Evolutionary conservation across 2,329 filamentous ascomycete genomes (phyloP).

Genomic region (Fusarium sublunatum): DNA sequence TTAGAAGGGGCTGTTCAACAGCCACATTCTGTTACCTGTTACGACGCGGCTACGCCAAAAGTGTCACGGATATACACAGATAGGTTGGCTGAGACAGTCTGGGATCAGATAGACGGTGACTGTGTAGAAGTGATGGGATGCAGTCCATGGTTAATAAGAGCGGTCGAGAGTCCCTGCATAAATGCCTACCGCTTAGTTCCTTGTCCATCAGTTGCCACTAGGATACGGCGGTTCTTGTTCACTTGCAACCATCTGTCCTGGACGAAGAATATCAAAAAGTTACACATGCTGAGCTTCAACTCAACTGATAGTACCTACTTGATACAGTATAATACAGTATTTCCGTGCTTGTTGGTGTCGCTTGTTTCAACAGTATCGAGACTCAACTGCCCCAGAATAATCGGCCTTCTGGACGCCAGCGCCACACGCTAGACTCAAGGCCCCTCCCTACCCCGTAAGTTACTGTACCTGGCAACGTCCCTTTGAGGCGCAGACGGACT

Average conservation of each 20-base stretch:
- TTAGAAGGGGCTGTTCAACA: slow-evolving; percentile 21
- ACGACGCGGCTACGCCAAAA: slow-evolving; percentile 24
- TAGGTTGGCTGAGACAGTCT: slow-evolving; percentile 35
- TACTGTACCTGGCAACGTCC: slow-evolving; percentile 36
- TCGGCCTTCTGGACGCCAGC: slow-evolving; percentile 35
- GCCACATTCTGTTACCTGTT: slow-evolving; percentile 29
- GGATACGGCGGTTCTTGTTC: not conserved
- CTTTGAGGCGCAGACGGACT: slow-evolving; percentile 42
- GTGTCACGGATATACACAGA: slow-evolving; percentile 21
- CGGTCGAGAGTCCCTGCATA: slow-evolving; percentile 23
- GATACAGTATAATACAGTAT: slow-evolving; percentile 20
- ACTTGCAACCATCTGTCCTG: not conserved
- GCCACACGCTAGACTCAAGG: slow-evolving; percentile 35
- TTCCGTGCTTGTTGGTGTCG: slow-evolving; percentile 11
- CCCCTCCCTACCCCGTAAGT: slow-evolving; percentile 22
- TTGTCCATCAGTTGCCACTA: slow-evolving; percentile 2
- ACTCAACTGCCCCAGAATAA: slow-evolving; percentile 38
- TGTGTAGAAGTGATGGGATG: not conserved
- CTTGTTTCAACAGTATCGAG: slow-evolving; percentile 32
- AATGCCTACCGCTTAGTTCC: not conserved
- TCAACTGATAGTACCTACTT: not conserved
- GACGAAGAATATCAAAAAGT: not conserved
- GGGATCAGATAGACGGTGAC: slow-evolving; percentile 9
- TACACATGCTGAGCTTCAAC: not conserved
- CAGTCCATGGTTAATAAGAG: slow-evolving; percentile 1